Evolutionary conservation across 2,329 filamentous ascomycete genomes (phyloP), one percentile per base, ranked within the genome.

Genomic region (Exophiala sideris): DNA sequence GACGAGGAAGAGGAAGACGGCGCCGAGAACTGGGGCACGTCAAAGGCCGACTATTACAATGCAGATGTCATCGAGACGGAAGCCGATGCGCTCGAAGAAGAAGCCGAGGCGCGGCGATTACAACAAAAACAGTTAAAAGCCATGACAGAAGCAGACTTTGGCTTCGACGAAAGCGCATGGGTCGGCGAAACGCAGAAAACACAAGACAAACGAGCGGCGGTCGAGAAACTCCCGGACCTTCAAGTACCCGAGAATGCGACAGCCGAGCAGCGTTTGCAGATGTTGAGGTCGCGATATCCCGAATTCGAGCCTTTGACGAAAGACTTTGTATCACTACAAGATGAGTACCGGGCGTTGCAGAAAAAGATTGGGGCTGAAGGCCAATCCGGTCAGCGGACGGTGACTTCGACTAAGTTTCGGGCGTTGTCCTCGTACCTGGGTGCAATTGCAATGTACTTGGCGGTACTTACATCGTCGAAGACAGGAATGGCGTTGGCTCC

Each of bases 101-200:
- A 99, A 71, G 84, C 81, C 9, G 95, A 99, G 70, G 94, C 92
- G 2, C 85, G 87, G 69, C 80, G 90, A 58, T 73, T 99, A 56
- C 92, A 97, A 70, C 85, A 91, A 72, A 96, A 96, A 78, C 92
- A 94, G 68, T 72, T 97, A 20, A 81, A 90, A 63, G 86, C 87
- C 62, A 94, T 99, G 88, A 83, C 84, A 5, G 91, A 95, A 62
- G 87, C 88, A 36, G 94, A 99, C 68, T 99, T 96, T 67, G 86
- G 90, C 7, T 95, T 97, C 61, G 91, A 97, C 64, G 89, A 95
- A 66, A 81, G 84, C 39, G 91, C 95, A 62, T 97, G 92, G 94
- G 69, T 86, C 35, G 83, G 80, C 21, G 74, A 78, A 12, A 79
- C 78, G 44, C 71, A 74, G 58, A 72, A 61, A 14, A 62, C 65